Conservation (phyloP, 2,329 filamentous ascomycete species). For the Penicillium sp. region DNA sequence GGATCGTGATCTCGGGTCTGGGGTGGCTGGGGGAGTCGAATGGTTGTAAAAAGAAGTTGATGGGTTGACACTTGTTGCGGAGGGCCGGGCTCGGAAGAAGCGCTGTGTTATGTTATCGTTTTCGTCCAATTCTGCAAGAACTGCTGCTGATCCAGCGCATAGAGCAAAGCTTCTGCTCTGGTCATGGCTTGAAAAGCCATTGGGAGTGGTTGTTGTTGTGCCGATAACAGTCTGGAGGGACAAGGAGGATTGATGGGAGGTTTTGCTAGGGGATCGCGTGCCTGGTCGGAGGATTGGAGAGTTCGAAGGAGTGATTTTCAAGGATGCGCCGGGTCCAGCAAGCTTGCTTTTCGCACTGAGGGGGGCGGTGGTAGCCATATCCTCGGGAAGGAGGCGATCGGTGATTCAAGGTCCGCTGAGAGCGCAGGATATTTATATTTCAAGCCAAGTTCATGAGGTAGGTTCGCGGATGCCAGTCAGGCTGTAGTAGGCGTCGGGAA, state of each 20-base stretch:
- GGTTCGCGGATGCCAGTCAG: background rate
- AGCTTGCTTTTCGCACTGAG: conserved; percentile 39
- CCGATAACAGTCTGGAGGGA: conserved; percentile 83
- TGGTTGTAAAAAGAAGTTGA: conserved; percentile 54
- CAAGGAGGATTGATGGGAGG: conserved; percentile 52
- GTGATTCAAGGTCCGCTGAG: conserved; percentile 31
- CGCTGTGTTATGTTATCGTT: conserved; percentile 67
- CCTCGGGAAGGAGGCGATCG: conserved; percentile 24
- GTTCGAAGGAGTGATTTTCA: conserved; percentile 73
- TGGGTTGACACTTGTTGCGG: conserved; percentile 65
- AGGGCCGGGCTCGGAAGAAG: conserved; percentile 84
- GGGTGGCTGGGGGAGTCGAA: conserved; percentile 58
- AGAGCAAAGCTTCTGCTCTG: conserved; percentile 75
- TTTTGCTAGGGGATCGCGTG: conserved; percentile 62
- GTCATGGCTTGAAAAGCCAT: conserved; percentile 79
- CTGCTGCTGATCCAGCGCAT: conserved; percentile 89
- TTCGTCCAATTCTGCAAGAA: conserved; percentile 76
- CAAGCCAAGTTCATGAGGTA: conserved; percentile 31
- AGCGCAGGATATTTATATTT: conserved; percentile 28
- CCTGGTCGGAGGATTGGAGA: conserved; percentile 67
- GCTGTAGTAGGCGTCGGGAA: background rate
- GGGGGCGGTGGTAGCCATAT: conserved; percentile 39
- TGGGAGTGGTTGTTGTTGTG: conserved; percentile 80
- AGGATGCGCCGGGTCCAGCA: conserved; percentile 36
- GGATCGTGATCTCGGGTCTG: conserved; percentile 59